Percentiles rank a stretch among this genome's conserved stretches.
These are phyloP conservation scores for Backusella macrospora DNA, from an alignment of 192 early-diverging fungal genomes.

Conservation along the genomic window DNA sequence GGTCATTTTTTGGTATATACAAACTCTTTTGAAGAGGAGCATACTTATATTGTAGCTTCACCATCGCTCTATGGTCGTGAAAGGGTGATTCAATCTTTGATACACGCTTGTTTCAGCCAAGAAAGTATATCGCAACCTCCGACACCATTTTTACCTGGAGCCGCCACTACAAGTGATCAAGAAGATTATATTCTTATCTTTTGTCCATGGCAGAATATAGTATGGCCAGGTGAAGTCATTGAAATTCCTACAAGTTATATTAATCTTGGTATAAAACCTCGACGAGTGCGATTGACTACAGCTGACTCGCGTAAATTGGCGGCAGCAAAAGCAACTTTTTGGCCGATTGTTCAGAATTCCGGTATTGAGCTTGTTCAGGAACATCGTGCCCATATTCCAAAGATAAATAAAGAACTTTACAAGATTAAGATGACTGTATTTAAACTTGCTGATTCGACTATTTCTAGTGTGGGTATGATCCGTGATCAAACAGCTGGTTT, in stretches of 20 bases:
- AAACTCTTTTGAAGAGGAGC: slow-evolving; percentile 65
- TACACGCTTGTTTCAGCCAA: slow-evolving; percentile 33
- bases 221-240: slow-evolving; percentile 58
- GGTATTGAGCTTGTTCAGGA: slow-evolving; percentile 54
- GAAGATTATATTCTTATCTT: slow-evolving; percentile 64
- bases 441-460: slow-evolving; percentile 54
- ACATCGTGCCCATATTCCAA: slow-evolving; percentile 58
- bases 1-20: slow-evolving; percentile 79
- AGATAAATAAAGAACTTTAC: slow-evolving; percentile 60
- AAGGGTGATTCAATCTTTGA: slow-evolving; percentile 26
- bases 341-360: slow-evolving; percentile 48
- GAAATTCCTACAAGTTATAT: slow-evolving; percentile 41
- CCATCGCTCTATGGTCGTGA: slow-evolving; percentile 40
- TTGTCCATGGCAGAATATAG: slow-evolving; percentile 57
- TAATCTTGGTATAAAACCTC: slow-evolving; percentile 52
- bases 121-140: slow-evolving; percentile 1
- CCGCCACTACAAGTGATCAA: not conserved
- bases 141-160: not conserved
- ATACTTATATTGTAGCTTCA: slow-evolving; percentile 78
- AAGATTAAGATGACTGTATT: slow-evolving; percentile 60
- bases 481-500: slow-evolving; percentile 48
- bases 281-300: slow-evolving; percentile 60
- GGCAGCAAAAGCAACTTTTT: slow-evolving; percentile 52
- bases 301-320: slow-evolving; percentile 45
- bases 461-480: slow-evolving; percentile 58